Percentiles rank a stretch among this genome's conserved stretches.
phyloP scores from a whole-genome alignment of 768 basidiomycete genomes.

The Suillus subaureus region DNA sequence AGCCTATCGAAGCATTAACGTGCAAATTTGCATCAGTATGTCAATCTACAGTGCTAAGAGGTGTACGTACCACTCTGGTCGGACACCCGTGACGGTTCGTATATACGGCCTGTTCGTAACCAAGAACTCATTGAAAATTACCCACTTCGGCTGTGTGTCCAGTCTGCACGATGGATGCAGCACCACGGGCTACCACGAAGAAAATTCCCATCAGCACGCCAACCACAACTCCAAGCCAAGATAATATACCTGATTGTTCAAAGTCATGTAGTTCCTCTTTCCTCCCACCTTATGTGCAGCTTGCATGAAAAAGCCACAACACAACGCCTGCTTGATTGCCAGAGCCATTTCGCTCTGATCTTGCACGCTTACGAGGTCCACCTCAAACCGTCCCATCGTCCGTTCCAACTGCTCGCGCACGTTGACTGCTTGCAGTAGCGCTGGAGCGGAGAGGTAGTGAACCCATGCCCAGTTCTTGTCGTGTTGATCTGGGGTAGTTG shows the following conservation, averaged over 20 bases:
- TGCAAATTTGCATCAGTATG: neutral
- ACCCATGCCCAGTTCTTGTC: slow-evolving; percentile 92
- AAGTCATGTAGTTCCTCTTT: slow-evolving; percentile 83
- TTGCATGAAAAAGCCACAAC: slow-evolving; percentile 98
- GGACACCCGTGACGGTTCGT: slow-evolving; percentile 86
- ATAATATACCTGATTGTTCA: slow-evolving; percentile 81
- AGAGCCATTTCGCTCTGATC: slow-evolving; percentile 73
- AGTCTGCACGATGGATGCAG: slow-evolving; percentile 85
- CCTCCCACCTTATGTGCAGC: slow-evolving; percentile 94
- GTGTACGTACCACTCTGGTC: slow-evolving; percentile 78
- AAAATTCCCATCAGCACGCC: neutral
- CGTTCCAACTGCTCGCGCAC: slow-evolving; percentile 88
- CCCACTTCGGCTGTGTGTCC: slow-evolving; percentile 89
- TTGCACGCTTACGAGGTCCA: slow-evolving; percentile 67
- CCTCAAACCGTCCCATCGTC: slow-evolving; percentile 88
- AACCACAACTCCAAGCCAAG: neutral
- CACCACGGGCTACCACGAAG: slow-evolving; percentile 18
- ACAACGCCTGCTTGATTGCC: slow-evolving; percentile 81
- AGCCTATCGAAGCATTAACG: slow-evolving; percentile 44
- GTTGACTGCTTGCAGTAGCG: slow-evolving; percentile 90
- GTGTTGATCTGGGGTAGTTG: slow-evolving; percentile 54
- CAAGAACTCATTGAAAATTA: slow-evolving; percentile 93
- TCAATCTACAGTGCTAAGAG: slow-evolving; percentile 5
- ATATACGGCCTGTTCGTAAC: slow-evolving; percentile 88
- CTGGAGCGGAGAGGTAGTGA: slow-evolving; percentile 82